These are phyloP conservation scores for Tolypocladium guangdongense DNA, from an alignment of 2,329 filamentous ascomycete genomes.

Conservation along the genomic window DNA sequence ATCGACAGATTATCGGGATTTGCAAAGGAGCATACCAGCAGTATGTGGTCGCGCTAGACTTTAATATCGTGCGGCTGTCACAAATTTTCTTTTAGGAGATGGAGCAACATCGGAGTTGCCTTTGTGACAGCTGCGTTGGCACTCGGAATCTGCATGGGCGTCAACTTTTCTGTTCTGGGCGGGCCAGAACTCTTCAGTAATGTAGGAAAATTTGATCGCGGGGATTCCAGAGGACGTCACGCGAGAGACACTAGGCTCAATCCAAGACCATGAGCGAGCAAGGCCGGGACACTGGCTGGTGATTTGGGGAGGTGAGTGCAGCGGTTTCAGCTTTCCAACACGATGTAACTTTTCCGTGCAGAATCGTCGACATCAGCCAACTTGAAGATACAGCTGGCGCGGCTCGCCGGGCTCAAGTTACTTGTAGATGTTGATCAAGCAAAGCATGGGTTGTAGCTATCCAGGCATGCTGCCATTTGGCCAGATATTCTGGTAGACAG, in stretches of 20 bases:
- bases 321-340: too few species aligned
- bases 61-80: slow-evolving; percentile 51
- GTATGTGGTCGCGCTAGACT: slow-evolving; percentile 52
- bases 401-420: slow-evolving; percentile 50
- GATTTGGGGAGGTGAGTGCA: slow-evolving; percentile 52
- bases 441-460: slow-evolving; percentile 47
- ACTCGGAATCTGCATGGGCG: background rate
- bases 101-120: background rate
- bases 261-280: slow-evolving; percentile 38
- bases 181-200: background rate
- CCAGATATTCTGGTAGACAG: slow-evolving; percentile 57
- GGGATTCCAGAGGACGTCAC: slow-evolving; percentile 47
- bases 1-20: slow-evolving; percentile 60
- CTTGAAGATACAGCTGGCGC: slow-evolving; percentile 55
- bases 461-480: slow-evolving; percentile 25
- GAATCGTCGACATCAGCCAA: slow-evolving; percentile 56
- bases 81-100: slow-evolving; percentile 9
- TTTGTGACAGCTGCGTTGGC: background rate
- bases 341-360: slow-evolving; percentile 9
- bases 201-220: slow-evolving; percentile 5
- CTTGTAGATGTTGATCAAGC: slow-evolving; percentile 53
- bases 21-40: slow-evolving; percentile 58
- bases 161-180: background rate
- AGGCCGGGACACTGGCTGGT: slow-evolving; percentile 53
- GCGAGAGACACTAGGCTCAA: slow-evolving; percentile 45